Percentiles rank a stretch among this genome's conserved stretches.
phyloP scores from a whole-genome alignment of 179 eudicot species.

The Heliamphora ciliata region DNA sequence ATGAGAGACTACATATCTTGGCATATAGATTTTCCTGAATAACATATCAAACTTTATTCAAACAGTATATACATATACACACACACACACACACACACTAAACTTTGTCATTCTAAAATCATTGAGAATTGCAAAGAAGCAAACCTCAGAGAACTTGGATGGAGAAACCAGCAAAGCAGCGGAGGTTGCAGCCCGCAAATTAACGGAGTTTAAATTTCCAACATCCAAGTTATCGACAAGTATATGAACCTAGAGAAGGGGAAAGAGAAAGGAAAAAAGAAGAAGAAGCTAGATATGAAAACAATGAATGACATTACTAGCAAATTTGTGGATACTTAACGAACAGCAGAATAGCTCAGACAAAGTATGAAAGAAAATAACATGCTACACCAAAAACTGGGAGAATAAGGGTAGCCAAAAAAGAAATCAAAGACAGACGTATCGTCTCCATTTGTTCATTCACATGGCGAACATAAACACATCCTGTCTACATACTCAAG shows the following conservation, averaged over 20 bases:
- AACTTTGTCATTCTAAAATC: not conserved
- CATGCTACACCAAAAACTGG: not conserved
- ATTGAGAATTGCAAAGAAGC: slow-evolving; percentile 11
- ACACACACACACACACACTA: too few relatives aligned
- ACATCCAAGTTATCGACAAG: slow-evolving; percentile 66
- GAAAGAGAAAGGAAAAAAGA: slow-evolving; percentile 1
- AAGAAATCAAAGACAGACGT: too few relatives aligned
- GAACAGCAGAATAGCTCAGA: not conserved
- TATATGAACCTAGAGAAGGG: slow-evolving; percentile 45
- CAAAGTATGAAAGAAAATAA: not conserved
- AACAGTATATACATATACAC: not conserved
- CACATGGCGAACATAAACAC: too few relatives aligned
- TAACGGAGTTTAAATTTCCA: slow-evolving; percentile 43
- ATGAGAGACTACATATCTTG: slow-evolving; percentile 86
- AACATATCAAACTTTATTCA: slow-evolving; percentile 8
- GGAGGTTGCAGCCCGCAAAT: slow-evolving; percentile 77
- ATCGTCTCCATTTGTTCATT: too few relatives aligned
- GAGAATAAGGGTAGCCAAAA: not conserved
- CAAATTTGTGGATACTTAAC: slow-evolving; percentile 1
- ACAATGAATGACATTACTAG: not conserved
- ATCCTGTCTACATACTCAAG: too few relatives aligned
- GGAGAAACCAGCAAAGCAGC: slow-evolving; percentile 81
- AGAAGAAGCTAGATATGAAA: not conserved
- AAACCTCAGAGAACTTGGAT: slow-evolving; percentile 68
- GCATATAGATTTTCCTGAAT: slow-evolving; percentile 73